Evolutionary conservation across 2,329 filamentous ascomycete genomes (phyloP).

Genomic region (Trichoderma sp.): DNA sequence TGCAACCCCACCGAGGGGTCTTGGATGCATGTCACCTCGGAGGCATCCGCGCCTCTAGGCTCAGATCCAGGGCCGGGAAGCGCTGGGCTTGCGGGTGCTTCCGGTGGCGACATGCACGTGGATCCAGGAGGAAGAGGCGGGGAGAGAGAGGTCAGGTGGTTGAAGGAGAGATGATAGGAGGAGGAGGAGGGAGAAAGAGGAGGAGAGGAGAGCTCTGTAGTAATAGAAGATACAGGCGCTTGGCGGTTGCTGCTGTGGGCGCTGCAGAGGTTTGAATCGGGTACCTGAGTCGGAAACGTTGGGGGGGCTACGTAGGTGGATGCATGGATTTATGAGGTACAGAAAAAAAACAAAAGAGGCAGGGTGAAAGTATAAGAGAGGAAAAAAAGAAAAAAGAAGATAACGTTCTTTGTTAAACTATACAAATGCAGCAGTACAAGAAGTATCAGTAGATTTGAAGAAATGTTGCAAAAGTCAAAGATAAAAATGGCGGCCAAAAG

Average conservation of each 20-base stretch:
- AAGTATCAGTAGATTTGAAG: background rate
- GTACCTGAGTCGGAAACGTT: background rate
- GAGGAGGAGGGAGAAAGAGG: background rate
- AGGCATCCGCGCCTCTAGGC: constrained; percentile 25
- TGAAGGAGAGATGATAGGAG: background rate
- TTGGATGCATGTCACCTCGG: constrained; percentile 28
- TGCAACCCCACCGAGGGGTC: constrained; percentile 20
- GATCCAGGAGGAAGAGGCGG: background rate
- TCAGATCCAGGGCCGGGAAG: constrained; percentile 28
- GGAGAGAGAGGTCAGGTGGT: background rate
- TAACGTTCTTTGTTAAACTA: background rate
- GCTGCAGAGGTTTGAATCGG: background rate
- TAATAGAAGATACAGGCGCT: background rate
- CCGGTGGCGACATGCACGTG: constrained; percentile 39
- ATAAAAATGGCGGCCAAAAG: background rate
- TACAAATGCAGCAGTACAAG: background rate
- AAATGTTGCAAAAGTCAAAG: background rate
- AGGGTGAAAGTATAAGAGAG: background rate
- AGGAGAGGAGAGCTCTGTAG: background rate
- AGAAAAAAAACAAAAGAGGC: background rate
- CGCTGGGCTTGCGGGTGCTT: constrained; percentile 30
- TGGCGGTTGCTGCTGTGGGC: background rate
- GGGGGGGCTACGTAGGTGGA: background rate
- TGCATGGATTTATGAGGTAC: background rate
- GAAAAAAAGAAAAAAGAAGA: background rate